Evolutionary conservation across 208 protist species (phyloP), one percentile per base, ranked within the genome.

Genomic region (Crithidia thermophila): DNA sequence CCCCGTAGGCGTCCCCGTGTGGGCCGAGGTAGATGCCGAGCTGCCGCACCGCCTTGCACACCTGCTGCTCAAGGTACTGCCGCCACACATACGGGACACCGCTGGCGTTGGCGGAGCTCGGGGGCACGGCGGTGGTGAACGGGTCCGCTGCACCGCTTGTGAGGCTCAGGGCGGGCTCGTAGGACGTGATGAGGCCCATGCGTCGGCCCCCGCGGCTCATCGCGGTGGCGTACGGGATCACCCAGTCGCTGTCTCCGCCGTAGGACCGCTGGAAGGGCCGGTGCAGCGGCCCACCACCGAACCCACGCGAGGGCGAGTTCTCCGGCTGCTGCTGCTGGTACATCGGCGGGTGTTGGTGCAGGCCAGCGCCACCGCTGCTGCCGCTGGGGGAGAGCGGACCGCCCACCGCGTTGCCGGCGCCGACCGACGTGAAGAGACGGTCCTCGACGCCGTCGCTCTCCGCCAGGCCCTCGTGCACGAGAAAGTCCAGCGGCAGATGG

Each of bases 401-500:
- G 10, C 25, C 25, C n/a, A 33, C 58, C 49, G 34, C 50, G 33
- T 18, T 51, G 65, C 25, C 33, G 50, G 27, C 33, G 23, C 55
- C 40, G 31, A 20, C 13, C 27, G 47, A 73, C n/a, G 58, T 66
- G 50, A 50, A 56, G 21, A 62, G 50, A 55, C 75, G 59, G 21
- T 71, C 53, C 60, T 55, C 60, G 18, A 69, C 52, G 23, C 55
- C 50, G 66, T 65, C 55, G 57, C 61, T 69, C 77, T 83, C 55
- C 55, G 73, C 75, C 28, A 88, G 59, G 9, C 78, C 75, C 46
- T 80, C 75, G 68, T 72, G 77, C 33, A 91, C 71, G 3, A 75
- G 52, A 53, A 93, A 95, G 64, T 91, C 82, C 25, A 93, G 73
- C 5, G 90, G 82, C 3, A 95, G 75, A 57, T 89, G 87, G 62